Conservation (phyloP, 352 stramenopile species). For the Phytophthora ohioensis region DNA sequence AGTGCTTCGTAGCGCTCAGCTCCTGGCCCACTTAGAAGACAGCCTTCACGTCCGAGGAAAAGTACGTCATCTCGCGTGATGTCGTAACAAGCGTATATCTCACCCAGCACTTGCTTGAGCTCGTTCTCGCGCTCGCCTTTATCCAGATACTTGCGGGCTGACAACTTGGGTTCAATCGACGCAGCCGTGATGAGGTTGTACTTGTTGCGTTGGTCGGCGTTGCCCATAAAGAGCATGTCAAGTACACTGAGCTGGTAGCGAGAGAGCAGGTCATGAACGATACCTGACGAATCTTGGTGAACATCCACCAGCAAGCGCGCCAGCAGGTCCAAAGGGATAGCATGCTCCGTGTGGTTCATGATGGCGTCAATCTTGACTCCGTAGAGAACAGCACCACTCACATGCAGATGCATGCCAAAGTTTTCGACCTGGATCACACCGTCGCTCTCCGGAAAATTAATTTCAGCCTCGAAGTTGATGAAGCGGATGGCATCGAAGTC, state of each 20-base stretch:
- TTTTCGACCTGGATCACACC: conserved; percentile 97
- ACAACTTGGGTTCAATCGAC: conserved; percentile 96
- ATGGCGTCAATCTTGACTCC: conserved; percentile 96
- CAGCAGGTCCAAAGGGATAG: conserved; percentile 96
- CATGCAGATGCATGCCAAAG: conserved; percentile 92
- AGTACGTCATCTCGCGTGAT: conserved; percentile 96
- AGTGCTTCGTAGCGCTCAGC: conserved; percentile 96
- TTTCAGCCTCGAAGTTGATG: conserved; percentile 99
- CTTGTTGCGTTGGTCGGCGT: conserved; percentile 95
- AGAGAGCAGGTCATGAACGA: conserved; percentile 96
- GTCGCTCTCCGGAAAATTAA: conserved; percentile 95
- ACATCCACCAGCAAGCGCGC: conserved; percentile 96
- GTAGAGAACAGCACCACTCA: conserved; percentile 81
- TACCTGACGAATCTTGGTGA: conserved; percentile 95
- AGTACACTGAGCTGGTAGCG: conserved; percentile 96
- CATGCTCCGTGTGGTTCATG: conserved; percentile 96
- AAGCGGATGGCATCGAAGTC: conserved; percentile 98
- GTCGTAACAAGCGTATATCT: conserved; percentile 96
- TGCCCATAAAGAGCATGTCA: conserved; percentile 96
- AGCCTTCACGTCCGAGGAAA: conserved; percentile 95
- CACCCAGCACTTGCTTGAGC: conserved; percentile 95
- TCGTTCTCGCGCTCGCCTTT: conserved; percentile 98
- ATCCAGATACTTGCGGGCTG: conserved; percentile 97
- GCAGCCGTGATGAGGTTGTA: conserved; percentile 98
- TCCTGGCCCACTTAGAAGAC: conserved; percentile 94